A percentile compares a stretch with the other conserved stretches of the same genome.
These are phyloP conservation scores for Sporothrix sp. DNA, from an alignment of 2,329 filamentous ascomycete species.

Conservation along the genomic window DNA sequence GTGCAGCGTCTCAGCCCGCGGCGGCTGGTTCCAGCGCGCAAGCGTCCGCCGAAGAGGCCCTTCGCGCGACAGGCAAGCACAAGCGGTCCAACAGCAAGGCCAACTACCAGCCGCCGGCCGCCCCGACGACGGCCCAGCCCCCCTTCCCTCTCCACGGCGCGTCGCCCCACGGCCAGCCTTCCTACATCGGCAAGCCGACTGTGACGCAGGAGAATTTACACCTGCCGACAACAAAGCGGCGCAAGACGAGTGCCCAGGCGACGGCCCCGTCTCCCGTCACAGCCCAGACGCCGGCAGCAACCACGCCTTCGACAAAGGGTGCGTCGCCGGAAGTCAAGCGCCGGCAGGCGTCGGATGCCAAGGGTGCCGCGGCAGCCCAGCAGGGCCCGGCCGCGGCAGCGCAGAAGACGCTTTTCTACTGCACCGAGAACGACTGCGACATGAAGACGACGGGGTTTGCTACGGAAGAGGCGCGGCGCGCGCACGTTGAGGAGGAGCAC, in stretches of 20 bases:
- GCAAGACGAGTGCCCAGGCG: constrained; percentile 35
- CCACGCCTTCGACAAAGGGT: constrained; percentile 34
- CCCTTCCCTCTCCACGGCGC: constrained; percentile 46
- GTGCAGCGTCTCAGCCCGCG: too few species aligned
- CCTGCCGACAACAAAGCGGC: constrained; percentile 46
- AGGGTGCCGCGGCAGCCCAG: constrained; percentile 15
- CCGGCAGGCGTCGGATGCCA: constrained; percentile 23
- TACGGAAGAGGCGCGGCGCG: constrained; percentile 43
- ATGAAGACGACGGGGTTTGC: constrained; percentile 39
- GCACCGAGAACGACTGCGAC: constrained; percentile 47
- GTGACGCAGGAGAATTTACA: constrained; percentile 45
- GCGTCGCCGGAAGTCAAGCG: constrained; percentile 37
- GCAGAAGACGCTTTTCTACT: constrained; percentile 37
- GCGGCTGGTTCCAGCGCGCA: too few species aligned
- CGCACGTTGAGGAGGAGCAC: constrained; percentile 51
- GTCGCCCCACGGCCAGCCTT: constrained; percentile 51
- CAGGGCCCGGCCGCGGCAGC: too few species aligned
- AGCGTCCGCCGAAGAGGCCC: constrained; percentile 37
- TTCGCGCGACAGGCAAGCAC: constrained; percentile 38
- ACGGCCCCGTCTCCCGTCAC: constrained; percentile 28
- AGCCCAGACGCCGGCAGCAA: constrained; percentile 27
- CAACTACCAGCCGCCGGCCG: constrained; percentile 42
- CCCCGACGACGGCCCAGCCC: constrained; percentile 47
- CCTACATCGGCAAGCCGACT: constrained; percentile 41
- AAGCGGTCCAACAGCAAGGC: constrained; percentile 37